Conservation (phyloP, 2,329 filamentous ascomycete species). For the Penicillium olsonii region DNA sequence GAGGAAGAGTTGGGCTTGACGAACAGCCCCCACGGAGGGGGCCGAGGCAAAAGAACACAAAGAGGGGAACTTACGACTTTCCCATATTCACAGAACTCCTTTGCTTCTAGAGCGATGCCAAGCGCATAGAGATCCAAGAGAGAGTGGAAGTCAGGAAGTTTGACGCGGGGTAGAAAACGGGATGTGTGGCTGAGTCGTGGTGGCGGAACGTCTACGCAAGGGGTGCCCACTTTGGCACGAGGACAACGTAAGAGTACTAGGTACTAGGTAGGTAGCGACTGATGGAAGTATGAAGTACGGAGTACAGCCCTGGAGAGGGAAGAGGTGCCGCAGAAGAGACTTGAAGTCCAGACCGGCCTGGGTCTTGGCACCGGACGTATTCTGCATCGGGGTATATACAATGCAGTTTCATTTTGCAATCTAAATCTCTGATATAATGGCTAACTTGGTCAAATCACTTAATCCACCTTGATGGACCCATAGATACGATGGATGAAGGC, state of each 20-base stretch:
- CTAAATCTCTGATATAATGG: neutral
- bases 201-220: slow-evolving; percentile 11
- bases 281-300: neutral
- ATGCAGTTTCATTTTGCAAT: neutral
- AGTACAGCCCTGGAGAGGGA: neutral
- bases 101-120: neutral
- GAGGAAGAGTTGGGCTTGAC: neutral
- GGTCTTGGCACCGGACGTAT: slow-evolving; percentile 23
- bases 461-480: slow-evolving; percentile 97
- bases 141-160: slow-evolving; percentile 6
- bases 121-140: slow-evolving; percentile 9
- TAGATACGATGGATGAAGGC: slow-evolving; percentile 94
- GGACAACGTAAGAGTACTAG: no score
- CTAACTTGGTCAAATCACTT: slow-evolving; percentile 22
- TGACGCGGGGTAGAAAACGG: slow-evolving; percentile 27
- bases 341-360: slow-evolving; percentile 23
- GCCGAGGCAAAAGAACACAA: slow-evolving; percentile 6
- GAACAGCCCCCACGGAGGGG: neutral
- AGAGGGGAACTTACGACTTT: slow-evolving; percentile 37
- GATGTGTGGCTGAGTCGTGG: slow-evolving; percentile 22
- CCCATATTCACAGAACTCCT: slow-evolving; percentile 32
- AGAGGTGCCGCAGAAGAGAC: no score
- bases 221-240: neutral
- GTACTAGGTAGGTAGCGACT: no score
- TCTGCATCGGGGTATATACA: neutral